Percentiles rank a stretch among this genome's conserved stretches.
phyloP scores from a whole-genome alignment of 2,329 filamentous ascomycete genomes.

The Tolypocladium amazonense region DNA sequence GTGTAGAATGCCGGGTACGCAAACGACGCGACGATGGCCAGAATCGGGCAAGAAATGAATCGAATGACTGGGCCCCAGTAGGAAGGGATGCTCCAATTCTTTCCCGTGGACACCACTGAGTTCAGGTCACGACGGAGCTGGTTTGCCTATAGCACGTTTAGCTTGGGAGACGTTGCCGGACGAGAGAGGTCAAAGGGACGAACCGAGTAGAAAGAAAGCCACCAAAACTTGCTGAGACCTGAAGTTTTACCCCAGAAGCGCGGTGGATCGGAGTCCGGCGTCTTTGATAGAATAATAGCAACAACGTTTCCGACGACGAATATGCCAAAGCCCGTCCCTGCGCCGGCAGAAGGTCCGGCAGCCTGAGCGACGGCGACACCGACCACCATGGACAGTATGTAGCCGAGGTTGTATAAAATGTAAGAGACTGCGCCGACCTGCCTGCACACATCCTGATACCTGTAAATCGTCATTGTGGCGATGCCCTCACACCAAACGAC shows the following conservation, averaged over 20 bases:
- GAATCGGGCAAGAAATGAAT: constrained; percentile 31
- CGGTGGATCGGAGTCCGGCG: constrained; percentile 25
- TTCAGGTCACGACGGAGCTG: constrained; percentile 42
- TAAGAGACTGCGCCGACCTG: constrained; percentile 29
- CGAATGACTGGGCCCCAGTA: constrained; percentile 27
- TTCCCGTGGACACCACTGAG: constrained; percentile 29
- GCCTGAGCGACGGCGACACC: constrained; percentile 37
- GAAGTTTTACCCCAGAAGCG: constrained; percentile 29
- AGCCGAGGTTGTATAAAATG: constrained; percentile 33
- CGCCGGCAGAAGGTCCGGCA: constrained; percentile 27
- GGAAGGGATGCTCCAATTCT: constrained; percentile 40
- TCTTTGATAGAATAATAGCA: constrained; percentile 25
- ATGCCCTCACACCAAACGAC: constrained; percentile 39
- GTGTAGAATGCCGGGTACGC: constrained; percentile 30
- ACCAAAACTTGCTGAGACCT: constrained; percentile 34
- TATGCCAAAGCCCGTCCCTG: constrained; percentile 36
- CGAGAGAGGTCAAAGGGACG: not conserved
- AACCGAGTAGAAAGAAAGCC: constrained; percentile 1
- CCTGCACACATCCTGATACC: constrained; percentile 31
- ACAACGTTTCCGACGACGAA: constrained; percentile 27
- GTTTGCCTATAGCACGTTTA: constrained; percentile 27
- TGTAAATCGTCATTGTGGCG: constrained; percentile 37
- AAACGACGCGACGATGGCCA: constrained; percentile 35
- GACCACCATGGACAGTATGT: constrained; percentile 34
- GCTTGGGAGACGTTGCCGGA: not conserved